Conservation (phyloP, 441 rosid genomes). For the Breynia disticha region DNA sequence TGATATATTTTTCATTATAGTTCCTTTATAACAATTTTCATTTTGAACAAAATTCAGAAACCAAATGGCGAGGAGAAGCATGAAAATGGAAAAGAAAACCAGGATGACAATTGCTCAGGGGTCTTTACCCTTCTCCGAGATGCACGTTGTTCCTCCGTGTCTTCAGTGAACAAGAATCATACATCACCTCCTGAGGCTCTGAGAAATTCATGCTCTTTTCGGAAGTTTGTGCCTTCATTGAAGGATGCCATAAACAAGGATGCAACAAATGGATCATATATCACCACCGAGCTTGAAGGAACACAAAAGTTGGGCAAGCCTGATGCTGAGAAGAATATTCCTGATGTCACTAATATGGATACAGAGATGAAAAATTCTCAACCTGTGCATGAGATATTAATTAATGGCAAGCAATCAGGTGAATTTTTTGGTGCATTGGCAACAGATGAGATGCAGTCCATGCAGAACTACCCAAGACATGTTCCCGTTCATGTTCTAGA, state of each 20-base stretch:
- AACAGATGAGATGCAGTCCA: constrained; percentile 34
- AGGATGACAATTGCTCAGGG: constrained; percentile 60
- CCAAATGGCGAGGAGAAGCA: constrained; percentile 32
- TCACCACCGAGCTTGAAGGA: constrained; percentile 23
- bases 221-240: constrained; percentile 41
- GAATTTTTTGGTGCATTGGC: constrained; percentile 22
- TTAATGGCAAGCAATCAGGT: constrained; percentile 27
- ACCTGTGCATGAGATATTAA: constrained; percentile 25
- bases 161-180: constrained; percentile 41
- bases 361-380: constrained; percentile 30
- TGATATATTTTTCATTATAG: constrained; percentile 7
- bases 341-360: constrained; percentile 38
- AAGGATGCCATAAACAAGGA: constrained; percentile 35
- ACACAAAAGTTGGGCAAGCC: constrained; percentile 28
- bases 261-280: constrained; percentile 21
- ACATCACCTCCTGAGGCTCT: constrained; percentile 21
- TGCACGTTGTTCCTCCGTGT: constrained; percentile 41
- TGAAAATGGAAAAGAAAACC: constrained; percentile 42
- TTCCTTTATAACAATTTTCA: constrained; percentile 6
- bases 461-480: constrained; percentile 61
- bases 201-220: constrained; percentile 34
- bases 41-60: constrained; percentile 30
- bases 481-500: constrained; percentile 55
- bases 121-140: constrained; percentile 40
- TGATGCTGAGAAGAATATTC: constrained; percentile 33